Evolutionary conservation across 2,329 filamentous ascomycete genomes (phyloP).

Genomic region (Ambrosiella beaveri): DNA sequence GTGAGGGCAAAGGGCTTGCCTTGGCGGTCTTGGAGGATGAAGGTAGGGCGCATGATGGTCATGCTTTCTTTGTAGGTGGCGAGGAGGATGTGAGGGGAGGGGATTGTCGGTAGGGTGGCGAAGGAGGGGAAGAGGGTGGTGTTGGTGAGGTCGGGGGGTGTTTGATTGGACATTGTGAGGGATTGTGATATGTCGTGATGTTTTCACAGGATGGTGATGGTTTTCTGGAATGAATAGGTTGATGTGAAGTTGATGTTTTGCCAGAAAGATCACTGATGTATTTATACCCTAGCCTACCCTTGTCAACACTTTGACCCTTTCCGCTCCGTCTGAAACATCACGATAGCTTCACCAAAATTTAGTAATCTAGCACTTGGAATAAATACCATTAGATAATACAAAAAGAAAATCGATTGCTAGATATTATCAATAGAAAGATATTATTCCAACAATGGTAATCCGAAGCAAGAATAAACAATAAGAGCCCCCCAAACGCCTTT

Average conservation of each 20-base stretch:
- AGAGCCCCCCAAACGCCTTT: background rate
- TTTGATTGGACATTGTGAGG: background rate
- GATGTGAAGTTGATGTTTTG: no score
- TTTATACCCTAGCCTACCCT: background rate
- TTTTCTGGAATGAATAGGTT: background rate
- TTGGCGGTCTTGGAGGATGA: conserved; percentile 26
- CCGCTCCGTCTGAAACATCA: no score
- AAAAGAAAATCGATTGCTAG: background rate
- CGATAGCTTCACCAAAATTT: background rate
- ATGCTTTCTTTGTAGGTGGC: conserved; percentile 30
- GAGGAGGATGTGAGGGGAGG: conserved; percentile 16
- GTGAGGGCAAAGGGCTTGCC: conserved; percentile 27
- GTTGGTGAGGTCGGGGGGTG: conserved; percentile 17
- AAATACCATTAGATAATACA: no score
- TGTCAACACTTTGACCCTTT: background rate
- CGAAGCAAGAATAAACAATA: background rate
- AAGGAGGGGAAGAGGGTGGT: conserved; percentile 21
- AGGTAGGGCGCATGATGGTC: conserved; percentile 32
- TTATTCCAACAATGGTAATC: background rate
- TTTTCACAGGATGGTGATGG: background rate
- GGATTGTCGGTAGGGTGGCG: conserved; percentile 16
- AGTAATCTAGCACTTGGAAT: background rate
- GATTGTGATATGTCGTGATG: background rate
- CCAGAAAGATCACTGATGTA: no score
- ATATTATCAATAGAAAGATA: background rate